phyloP scores from a whole-genome alignment of 345 rosid genomes.

The rapeseed (Brassica napus) region Da-Ae NC_063442.1:37635001-37635500 shows the following conservation, averaged over 20 bases:
- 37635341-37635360: slow-evolving; percentile 33
- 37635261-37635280: background rate
- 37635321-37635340: slow-evolving; percentile 21
- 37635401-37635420: slow-evolving; percentile 17
- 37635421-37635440: background rate
- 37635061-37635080: background rate
- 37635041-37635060: background rate
- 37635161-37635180: background rate
- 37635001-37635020: background rate
- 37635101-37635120: background rate
- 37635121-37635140: background rate
- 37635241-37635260: background rate
- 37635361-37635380: slow-evolving; percentile 10
- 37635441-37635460: slow-evolving; percentile 30
- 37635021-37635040: background rate
- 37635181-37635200: background rate
- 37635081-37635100: background rate
- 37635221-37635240: background rate
- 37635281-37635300: background rate
- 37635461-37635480: slow-evolving; percentile 52
- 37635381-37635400: slow-evolving; percentile 1
- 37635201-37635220: background rate
- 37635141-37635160: background rate
- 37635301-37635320: background rate
- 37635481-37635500: slow-evolving; percentile 63